A percentile compares a stretch with the other conserved stretches of the same genome.
Conservation (phyloP, 2,329 filamentous ascomycete species). For the Incumbomyces delicatus region DNA sequence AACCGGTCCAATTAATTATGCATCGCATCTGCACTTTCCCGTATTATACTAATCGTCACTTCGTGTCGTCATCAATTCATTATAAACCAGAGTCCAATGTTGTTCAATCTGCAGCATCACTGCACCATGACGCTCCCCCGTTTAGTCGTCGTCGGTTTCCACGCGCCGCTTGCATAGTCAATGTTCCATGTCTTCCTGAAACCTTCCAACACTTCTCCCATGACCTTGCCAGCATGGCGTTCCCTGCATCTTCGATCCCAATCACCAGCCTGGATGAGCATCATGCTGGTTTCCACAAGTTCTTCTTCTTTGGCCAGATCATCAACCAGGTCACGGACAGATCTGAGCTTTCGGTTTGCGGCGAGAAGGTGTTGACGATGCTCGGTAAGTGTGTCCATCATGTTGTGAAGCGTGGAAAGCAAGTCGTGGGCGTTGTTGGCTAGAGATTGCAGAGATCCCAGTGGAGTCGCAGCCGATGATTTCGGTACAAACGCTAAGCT, state of each 20-base stretch:
- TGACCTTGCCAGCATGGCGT: conserved; percentile 74
- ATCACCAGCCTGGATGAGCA: conserved; percentile 70
- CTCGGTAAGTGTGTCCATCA: conserved; percentile 91
- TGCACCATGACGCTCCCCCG: background rate
- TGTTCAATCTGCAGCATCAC: background rate
- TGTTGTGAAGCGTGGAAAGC: conserved; percentile 68
- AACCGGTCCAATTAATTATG: too few relatives aligned
- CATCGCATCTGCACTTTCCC: too few relatives aligned
- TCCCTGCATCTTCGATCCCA: conserved; percentile 70
- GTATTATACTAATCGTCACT: too few relatives aligned
- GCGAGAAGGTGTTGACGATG: conserved; percentile 76
- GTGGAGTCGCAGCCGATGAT: conserved; percentile 32
- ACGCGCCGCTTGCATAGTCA: conserved; percentile 4
- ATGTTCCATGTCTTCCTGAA: conserved; percentile 51
- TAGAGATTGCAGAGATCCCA: conserved; percentile 58
- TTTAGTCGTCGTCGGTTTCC: background rate
- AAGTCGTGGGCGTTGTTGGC: conserved; percentile 63
- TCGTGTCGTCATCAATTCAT: too few relatives aligned
- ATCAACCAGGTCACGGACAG: conserved; percentile 72
- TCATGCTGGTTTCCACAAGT: conserved; percentile 67
- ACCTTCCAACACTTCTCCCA: conserved; percentile 77
- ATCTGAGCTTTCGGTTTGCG: conserved; percentile 68
- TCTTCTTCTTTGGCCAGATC: conserved; percentile 81
- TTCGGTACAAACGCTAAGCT: conserved; percentile 40
- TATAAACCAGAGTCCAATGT: background rate